Conservation (phyloP, 495 filamentous ascomycete species). For the Aspergillus panamensis region DNA sequence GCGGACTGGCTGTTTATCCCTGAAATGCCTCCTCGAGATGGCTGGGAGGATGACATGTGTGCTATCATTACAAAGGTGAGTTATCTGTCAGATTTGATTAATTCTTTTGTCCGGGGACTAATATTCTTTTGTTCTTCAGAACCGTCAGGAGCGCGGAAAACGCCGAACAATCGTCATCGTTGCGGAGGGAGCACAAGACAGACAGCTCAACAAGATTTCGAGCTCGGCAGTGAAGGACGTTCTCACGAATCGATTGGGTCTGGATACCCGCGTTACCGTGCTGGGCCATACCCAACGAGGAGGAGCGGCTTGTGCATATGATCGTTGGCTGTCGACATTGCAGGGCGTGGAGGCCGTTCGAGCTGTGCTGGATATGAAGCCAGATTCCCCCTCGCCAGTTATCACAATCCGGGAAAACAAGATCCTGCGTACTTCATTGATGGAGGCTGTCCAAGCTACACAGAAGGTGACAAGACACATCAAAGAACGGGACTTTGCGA, state of each 20-base stretch:
- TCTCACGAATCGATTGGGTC: constrained; percentile 69
- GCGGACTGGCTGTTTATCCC: constrained; percentile 97
- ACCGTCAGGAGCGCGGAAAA: constrained; percentile 80
- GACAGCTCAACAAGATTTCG: constrained; percentile 77
- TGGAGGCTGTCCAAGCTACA: constrained; percentile 83
- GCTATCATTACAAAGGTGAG: constrained; percentile 70
- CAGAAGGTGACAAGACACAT: constrained; percentile 80
- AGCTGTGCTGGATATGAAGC: constrained; percentile 88
- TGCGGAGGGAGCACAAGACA: constrained; percentile 90
- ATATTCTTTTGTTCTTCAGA: constrained; percentile 49
- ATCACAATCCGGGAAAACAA: constrained; percentile 98
- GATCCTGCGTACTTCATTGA: constrained; percentile 81
- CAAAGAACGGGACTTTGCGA: constrained; percentile 72
- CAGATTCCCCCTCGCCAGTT: constrained; percentile 86
- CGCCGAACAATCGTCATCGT: constrained; percentile 97
- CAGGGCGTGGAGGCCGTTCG: constrained; percentile 97
- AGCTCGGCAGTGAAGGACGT: constrained; percentile 79
- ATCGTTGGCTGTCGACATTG: constrained; percentile 86
- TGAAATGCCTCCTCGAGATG: constrained; percentile 82
- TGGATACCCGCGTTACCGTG: constrained; percentile 94
- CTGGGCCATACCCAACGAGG: constrained; percentile 96
- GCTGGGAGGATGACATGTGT: constrained; percentile 92
- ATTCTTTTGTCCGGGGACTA: constrained; percentile 24
- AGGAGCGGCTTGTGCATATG: constrained; percentile 87
- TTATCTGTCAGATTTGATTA: neutral